Evolutionary conservation across 352 stramenopile species (phyloP).

Genomic region (Phytopythium kandeliae): DNA sequence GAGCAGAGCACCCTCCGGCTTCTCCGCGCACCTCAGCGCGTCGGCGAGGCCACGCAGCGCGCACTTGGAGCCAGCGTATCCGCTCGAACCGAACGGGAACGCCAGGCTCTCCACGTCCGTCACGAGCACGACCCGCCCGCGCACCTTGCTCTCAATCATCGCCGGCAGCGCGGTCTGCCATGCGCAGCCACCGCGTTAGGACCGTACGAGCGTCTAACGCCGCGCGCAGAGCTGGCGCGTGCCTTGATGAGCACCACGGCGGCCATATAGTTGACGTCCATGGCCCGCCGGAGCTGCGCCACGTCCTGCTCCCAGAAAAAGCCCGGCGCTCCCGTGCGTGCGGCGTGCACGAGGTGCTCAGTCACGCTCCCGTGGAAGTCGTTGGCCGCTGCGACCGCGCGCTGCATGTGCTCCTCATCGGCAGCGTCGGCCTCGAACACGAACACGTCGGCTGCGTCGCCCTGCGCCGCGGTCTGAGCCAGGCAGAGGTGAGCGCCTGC

Average conservation of each 20-base stretch:
- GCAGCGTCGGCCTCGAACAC: conserved; percentile 33
- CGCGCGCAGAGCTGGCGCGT: not conserved
- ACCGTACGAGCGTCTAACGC: not conserved
- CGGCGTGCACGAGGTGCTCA: conserved; percentile 55
- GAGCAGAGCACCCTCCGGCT: conserved; percentile 30
- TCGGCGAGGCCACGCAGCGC: conserved; percentile 90
- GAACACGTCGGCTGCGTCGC: conserved; percentile 20
- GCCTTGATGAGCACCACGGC: conserved; percentile 55
- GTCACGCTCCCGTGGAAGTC: conserved; percentile 46
- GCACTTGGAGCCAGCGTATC: conserved; percentile 88
- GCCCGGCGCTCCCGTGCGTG: conserved; percentile 22
- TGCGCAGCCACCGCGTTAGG: not conserved
- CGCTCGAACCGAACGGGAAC: conserved; percentile 81
- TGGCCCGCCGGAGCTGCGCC: conserved; percentile 26
- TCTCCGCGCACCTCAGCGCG: conserved; percentile 65
- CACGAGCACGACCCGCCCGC: conserved; percentile 51
- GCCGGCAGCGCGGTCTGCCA: conserved; percentile 29
- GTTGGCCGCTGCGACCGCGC: conserved; percentile 44
- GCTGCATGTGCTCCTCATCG: conserved; percentile 26
- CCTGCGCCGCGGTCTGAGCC: conserved; percentile 13
- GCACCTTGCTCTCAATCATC: conserved; percentile 46
- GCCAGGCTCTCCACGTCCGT: conserved; percentile 41
- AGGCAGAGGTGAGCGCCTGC: no score
- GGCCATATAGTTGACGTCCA: conserved; percentile 62
- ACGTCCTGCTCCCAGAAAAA: conserved; percentile 55